Evolutionary conservation across 1,284 basidiomycete species (phyloP).

Genomic region (Ceratorhiza oryzae-sativae): DNA sequence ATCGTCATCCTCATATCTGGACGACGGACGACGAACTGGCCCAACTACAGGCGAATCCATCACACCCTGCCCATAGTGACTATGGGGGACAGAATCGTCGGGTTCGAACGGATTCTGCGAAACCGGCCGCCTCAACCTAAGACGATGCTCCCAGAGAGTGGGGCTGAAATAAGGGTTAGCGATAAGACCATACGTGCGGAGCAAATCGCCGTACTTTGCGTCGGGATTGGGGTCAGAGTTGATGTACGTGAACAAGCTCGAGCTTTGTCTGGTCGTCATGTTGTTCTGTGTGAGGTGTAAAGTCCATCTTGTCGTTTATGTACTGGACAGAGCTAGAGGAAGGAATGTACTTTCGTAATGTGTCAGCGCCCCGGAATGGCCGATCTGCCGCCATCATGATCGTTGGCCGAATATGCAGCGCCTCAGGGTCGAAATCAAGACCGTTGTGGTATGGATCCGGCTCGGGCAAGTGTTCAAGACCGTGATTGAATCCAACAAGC

Average conservation of each 20-base stretch:
- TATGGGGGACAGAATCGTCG: background rate
- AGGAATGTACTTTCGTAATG: no score
- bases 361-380: no score
- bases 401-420: no score
- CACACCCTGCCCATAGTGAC: background rate
- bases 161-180: background rate
- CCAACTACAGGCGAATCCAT: background rate
- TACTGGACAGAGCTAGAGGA: no score
- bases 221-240: conserved; percentile 8
- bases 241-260: conserved; percentile 17
- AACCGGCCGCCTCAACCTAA: conserved; percentile 20
- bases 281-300: no score
- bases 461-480: no score
- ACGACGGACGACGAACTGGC: background rate
- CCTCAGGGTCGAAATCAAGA: no score
- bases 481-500: no score
- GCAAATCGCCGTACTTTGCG: background rate
- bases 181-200: background rate
- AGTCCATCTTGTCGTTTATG: no score
- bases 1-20: background rate
- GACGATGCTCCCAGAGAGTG: conserved; percentile 31
- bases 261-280: background rate
- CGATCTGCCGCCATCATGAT: no score
- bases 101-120: conserved; percentile 28
- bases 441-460: no score